Evolutionary conservation across 352 stramenopile species (phyloP).

Genomic region (Phytophthora agathidicida): DNA sequence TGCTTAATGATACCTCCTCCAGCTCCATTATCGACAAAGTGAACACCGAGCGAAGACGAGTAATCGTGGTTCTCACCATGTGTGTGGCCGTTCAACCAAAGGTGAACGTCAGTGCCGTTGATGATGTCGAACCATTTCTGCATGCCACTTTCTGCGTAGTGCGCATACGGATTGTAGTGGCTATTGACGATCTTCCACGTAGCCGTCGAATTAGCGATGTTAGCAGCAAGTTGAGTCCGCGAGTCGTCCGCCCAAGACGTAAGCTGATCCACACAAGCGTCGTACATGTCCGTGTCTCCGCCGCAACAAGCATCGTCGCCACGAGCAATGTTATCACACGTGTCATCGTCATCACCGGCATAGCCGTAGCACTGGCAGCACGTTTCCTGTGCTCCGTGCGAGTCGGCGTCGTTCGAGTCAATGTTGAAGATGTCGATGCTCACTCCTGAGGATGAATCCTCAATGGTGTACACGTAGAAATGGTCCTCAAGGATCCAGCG

Average conservation of each 20-base stretch:
- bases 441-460: conserved; percentile 42
- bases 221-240: conserved; percentile 37
- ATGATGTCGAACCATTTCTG: conserved; percentile 55
- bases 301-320: conserved; percentile 47
- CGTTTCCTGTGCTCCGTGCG: conserved; percentile 50
- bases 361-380: conserved; percentile 72
- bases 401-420: conserved; percentile 59
- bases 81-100: conserved; percentile 60
- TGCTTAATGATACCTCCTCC: conserved; percentile 76
- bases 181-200: conserved; percentile 77
- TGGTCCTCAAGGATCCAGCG: conserved; percentile 59
- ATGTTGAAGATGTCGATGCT: conserved; percentile 71
- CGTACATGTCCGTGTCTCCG: conserved; percentile 50
- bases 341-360: conserved; percentile 42
- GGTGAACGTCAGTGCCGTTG: conserved; percentile 39
- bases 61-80: conserved; percentile 76
- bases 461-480: conserved; percentile 59
- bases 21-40: conserved; percentile 79
- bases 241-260: conserved; percentile 54
- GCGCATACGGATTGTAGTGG: conserved; percentile 62
- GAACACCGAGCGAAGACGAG: conserved; percentile 52
- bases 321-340: conserved; percentile 48
- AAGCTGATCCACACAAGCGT: conserved; percentile 46
- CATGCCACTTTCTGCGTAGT: conserved; percentile 40
- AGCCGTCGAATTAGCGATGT: conserved; percentile 55